Percentiles rank a stretch among this genome's conserved stretches.
Conservation (phyloP, 2,329 filamentous ascomycete species). For the Neonectria punicea region DNA sequence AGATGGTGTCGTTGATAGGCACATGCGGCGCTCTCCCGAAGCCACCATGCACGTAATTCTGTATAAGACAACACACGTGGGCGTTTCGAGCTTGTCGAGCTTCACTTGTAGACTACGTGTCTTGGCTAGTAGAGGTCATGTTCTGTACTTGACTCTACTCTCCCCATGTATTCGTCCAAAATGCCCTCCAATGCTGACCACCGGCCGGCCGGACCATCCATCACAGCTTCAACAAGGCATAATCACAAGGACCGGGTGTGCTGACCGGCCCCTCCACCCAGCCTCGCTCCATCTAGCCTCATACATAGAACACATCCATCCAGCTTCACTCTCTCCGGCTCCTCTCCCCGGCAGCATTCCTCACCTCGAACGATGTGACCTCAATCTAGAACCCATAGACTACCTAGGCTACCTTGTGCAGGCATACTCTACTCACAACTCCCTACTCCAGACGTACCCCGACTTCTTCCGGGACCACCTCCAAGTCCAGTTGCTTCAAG, state of each 20-base stretch:
- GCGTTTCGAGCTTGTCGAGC: neutral
- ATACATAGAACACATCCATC: no score
- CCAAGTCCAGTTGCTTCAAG: neutral
- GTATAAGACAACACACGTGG: conserved; percentile 1
- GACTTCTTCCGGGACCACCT: conserved; percentile 6
- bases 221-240: neutral
- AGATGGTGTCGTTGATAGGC: conserved; percentile 2
- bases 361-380: neutral
- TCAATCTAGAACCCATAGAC: neutral
- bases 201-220: conserved; percentile 4
- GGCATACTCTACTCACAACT: neutral
- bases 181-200: neutral
- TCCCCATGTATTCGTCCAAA: neutral
- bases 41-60: conserved; percentile 12
- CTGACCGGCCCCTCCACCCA: neutral
- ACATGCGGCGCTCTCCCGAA: conserved; percentile 12
- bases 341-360: neutral
- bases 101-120: neutral
- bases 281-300: neutral
- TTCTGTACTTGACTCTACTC: neutral
- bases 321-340: neutral
- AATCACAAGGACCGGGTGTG: neutral
- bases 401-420: neutral
- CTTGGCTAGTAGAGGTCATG: neutral
- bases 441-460: neutral